Percentiles rank a stretch among this genome's conserved stretches.
Evolutionary conservation across 2,329 filamentous ascomycete genomes (phyloP).

Genomic region (Arthrinium phaeospermum): DNA sequence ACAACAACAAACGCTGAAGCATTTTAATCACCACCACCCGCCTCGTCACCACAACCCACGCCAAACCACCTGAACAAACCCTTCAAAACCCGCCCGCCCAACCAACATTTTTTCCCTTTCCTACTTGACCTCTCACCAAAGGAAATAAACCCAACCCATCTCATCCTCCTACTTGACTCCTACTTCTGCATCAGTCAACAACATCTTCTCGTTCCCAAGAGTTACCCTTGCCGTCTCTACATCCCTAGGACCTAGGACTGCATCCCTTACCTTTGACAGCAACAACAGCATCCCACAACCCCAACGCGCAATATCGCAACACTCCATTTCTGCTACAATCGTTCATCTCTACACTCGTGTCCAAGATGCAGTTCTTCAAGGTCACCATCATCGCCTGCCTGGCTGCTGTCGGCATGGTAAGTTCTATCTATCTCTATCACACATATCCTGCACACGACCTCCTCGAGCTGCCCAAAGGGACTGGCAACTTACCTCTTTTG

Average conservation of each 20-base stretch:
- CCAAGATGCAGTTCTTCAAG: slow-evolving; percentile 39
- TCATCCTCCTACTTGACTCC: background rate
- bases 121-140: background rate
- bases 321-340: background rate
- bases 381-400: slow-evolving; percentile 31
- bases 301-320: background rate
- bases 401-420: slow-evolving; percentile 35
- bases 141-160: background rate
- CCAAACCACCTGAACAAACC: background rate
- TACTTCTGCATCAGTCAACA: background rate
- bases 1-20: slow-evolving; percentile 4
- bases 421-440: slow-evolving; percentile 15
- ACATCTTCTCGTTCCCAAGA: background rate
- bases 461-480: background rate
- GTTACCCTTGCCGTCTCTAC: background rate
- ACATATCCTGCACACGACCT: background rate
- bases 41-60: background rate
- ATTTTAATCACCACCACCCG: background rate
- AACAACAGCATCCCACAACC: background rate
- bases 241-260: background rate
- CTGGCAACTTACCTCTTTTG: background rate
- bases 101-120: background rate
- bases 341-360: slow-evolving; percentile 3
- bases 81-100: slow-evolving; percentile 3
- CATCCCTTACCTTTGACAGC: background rate